Evolutionary conservation across 164 flowering plant species (phyloP).

Genomic region (Annona squamosa): DNA sequence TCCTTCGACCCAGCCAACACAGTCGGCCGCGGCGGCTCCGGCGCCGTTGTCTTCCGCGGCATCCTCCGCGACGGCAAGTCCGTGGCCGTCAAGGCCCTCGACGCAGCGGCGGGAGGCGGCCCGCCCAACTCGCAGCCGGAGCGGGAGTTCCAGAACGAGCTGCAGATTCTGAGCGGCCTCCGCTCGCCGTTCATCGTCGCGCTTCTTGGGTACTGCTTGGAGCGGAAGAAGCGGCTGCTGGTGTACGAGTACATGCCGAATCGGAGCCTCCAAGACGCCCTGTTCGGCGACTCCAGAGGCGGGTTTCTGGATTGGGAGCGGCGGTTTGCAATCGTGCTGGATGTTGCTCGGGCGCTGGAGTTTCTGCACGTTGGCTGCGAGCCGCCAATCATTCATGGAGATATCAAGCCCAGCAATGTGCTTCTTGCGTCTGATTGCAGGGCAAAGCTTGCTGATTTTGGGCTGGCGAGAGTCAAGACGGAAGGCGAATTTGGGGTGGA

Average conservation of each 20-base stretch:
- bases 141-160: constrained; percentile 83
- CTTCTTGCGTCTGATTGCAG: constrained; percentile 58
- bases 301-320: constrained; percentile 50
- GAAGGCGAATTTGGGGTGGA: constrained; percentile 75
- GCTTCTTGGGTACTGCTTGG: constrained; percentile 73
- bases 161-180: constrained; percentile 68
- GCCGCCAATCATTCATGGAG: constrained; percentile 94
- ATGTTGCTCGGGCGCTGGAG: constrained; percentile 62
- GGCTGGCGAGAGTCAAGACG: constrained; percentile 72
- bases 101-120: constrained; percentile 27
- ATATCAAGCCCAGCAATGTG: constrained; percentile 94
- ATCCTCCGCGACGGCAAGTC: constrained; percentile 62
- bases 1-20: constrained; percentile 43
- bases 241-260: constrained; percentile 97
- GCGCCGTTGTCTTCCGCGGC: constrained; percentile 74
- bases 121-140: constrained; percentile 44
- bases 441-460: constrained; percentile 91
- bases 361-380: constrained; percentile 84
- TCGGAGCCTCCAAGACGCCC: constrained; percentile 67
- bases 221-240: constrained; percentile 43
- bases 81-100: constrained; percentile 70
- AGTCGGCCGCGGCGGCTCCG: constrained; percentile 87
- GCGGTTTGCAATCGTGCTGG: constrained; percentile 61
- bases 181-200: constrained; percentile 64
- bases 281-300: constrained; percentile 35